Percentiles rank a stretch among this genome's conserved stretches.
phyloP scores from a whole-genome alignment of 352 stramenopile genomes.

The Pythium apleroticum region DNA sequence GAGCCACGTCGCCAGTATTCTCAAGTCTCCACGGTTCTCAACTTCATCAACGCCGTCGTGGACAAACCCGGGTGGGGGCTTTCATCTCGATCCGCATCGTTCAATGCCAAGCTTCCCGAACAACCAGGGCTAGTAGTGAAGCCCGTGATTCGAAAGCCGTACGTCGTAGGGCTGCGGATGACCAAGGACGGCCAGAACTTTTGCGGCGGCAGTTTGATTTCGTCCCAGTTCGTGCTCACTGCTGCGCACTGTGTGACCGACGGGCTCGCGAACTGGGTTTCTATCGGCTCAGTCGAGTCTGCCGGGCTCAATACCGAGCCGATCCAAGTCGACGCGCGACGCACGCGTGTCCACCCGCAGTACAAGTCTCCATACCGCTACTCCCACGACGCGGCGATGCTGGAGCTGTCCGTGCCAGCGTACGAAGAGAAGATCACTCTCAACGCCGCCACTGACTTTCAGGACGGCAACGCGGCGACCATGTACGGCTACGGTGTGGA shows the following conservation, averaged over 20 bases:
- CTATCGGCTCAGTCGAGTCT: conserved; percentile 28
- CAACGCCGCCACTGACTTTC: conserved; percentile 27
- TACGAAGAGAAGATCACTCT: conserved; percentile 28
- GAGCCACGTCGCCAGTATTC: too few relatives aligned
- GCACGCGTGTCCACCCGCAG: conserved; percentile 29
- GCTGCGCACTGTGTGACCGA: conserved; percentile 44
- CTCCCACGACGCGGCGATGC: conserved; percentile 36
- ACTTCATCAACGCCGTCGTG: conserved; percentile 31
- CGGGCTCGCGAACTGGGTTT: conserved; percentile 30
- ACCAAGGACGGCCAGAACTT: conserved; percentile 37
- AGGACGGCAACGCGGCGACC: conserved; percentile 17
- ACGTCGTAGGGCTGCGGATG: conserved; percentile 27
- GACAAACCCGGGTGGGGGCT: conserved; percentile 12
- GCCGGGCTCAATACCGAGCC: conserved; percentile 27
- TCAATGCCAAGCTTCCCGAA: not conserved
- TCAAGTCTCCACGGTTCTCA: conserved; percentile 20
- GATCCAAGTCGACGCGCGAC: conserved; percentile 25
- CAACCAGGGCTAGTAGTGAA: not conserved
- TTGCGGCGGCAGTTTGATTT: conserved; percentile 42
- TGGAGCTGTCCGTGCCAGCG: conserved; percentile 31
- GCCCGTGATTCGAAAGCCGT: not conserved
- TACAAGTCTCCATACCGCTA: conserved; percentile 27
- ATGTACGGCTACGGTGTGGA: conserved; percentile 37
- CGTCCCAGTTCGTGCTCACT: conserved; percentile 42
- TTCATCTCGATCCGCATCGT: not conserved